Conservation (phyloP, 2,329 filamentous ascomycete genomes). For the Cladosporium sp. region DNA sequence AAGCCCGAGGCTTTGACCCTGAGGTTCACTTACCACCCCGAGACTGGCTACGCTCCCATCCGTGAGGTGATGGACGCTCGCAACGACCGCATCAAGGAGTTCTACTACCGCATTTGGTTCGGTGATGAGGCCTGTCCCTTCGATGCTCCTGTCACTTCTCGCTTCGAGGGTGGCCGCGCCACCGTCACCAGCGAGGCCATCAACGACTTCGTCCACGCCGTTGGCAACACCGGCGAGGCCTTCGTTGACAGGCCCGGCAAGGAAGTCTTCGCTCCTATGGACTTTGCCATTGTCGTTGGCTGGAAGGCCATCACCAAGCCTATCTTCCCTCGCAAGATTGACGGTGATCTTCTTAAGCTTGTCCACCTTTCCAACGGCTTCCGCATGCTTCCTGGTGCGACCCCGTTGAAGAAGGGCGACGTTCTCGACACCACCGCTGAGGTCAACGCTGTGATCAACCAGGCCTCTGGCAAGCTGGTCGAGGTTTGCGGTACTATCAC, state of each 20-base stretch:
- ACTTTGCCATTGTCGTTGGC: conserved; percentile 59
- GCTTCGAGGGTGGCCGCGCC: conserved; percentile 85
- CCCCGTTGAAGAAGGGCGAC: conserved; percentile 94
- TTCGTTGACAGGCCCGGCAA: conserved; percentile 96
- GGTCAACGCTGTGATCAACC: conserved; percentile 97
- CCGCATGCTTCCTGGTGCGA: conserved; percentile 94
- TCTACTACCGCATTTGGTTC: conserved; percentile 99
- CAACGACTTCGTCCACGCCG: conserved; percentile 98
- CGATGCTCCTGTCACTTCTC: conserved; percentile 79
- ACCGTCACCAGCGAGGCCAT: conserved; percentile 90
- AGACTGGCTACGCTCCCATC: conserved; percentile 96
- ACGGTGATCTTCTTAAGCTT: conserved; percentile 92
- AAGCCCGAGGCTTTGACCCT: conserved; percentile 81
- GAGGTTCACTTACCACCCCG: conserved; percentile 89
- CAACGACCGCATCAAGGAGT: conserved; percentile 98
- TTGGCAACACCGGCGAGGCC: conserved; percentile 95
- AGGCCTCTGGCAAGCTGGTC: conserved; percentile 98
- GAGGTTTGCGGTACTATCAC: conserved; percentile 98
- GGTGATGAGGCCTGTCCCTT: conserved; percentile 82
- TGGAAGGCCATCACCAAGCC: conserved; percentile 97
- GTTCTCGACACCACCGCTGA: conserved; percentile 89
- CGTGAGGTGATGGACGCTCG: conserved; percentile 93
- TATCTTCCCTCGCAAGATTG: conserved; percentile 95
- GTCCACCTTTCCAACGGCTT: conserved; percentile 97
- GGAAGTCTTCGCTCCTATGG: conserved; percentile 94